Evolutionary conservation across 257 asterid species (phyloP).

Genomic region (Gentiana macrophylla): DNA sequence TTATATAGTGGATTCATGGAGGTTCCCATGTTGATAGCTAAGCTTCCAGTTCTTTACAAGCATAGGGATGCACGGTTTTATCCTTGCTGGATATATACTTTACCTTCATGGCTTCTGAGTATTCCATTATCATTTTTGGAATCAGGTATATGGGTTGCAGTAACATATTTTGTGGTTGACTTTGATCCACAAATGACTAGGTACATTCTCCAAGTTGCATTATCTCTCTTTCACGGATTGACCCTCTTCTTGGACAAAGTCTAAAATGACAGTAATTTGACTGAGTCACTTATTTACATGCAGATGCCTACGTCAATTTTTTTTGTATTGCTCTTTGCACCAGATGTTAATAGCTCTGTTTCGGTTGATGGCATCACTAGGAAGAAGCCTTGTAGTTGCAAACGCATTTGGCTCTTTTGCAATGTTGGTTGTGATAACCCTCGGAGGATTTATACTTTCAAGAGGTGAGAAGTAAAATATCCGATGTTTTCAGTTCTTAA

Average conservation of each 20-base stretch:
- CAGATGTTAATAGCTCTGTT: constrained; percentile 85
- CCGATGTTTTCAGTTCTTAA: too few species aligned
- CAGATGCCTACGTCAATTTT: constrained; percentile 71
- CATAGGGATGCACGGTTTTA: constrained; percentile 75
- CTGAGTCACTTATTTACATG: constrained; percentile 7
- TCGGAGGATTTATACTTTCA: constrained; percentile 91
- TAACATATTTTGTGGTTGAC: constrained; percentile 77
- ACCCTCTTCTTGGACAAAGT: not conserved
- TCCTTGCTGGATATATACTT: constrained; percentile 84
- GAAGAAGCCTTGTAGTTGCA: constrained; percentile 87
- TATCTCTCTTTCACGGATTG: not conserved
- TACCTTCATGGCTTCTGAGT: constrained; percentile 85
- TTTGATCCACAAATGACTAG: constrained; percentile 81
- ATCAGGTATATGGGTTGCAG: constrained; percentile 77
- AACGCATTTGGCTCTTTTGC: constrained; percentile 97
- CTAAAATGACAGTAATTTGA: not conserved
- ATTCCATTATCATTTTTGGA: constrained; percentile 70
- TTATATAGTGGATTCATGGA: constrained; percentile 89
- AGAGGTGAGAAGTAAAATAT: constrained; percentile 42
- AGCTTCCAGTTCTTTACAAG: constrained; percentile 91
- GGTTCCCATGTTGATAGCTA: constrained; percentile 82
- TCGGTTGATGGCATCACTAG: constrained; percentile 88
- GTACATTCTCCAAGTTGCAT: constrained; percentile 15
- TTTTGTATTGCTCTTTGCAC: constrained; percentile 73
- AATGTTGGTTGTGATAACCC: constrained; percentile 85